Evolutionary conservation across 2,329 filamentous ascomycete genomes (phyloP).

Genomic region (Paecilomyces niveus): DNA sequence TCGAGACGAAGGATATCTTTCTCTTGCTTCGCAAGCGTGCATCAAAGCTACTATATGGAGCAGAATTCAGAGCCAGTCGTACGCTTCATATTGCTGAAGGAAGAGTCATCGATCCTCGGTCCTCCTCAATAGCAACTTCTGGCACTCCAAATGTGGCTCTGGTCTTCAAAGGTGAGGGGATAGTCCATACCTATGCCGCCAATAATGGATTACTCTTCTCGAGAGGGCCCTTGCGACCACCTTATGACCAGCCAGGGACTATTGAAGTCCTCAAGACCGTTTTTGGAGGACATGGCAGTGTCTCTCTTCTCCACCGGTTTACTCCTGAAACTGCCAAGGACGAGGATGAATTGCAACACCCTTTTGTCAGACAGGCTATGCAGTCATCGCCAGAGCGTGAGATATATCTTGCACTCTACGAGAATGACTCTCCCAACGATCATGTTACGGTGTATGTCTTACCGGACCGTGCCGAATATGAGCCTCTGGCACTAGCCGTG

Average conservation of each 20-base stretch:
- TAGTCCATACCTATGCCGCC: conserved; percentile 20
- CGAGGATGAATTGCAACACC: conserved; percentile 15
- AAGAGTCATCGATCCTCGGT: conserved; percentile 22
- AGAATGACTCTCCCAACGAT: conserved; percentile 2
- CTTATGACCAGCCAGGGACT: conserved; percentile 17
- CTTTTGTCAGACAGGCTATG: conserved; percentile 27
- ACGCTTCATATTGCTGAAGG: conserved; percentile 19
- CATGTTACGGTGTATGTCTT: conserved; percentile 20
- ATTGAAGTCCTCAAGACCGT: conserved; percentile 26
- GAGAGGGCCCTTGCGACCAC: conserved; percentile 12
- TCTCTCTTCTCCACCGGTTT: conserved; percentile 28
- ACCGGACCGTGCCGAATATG: conserved; percentile 19
- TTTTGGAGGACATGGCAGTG: conserved; percentile 11
- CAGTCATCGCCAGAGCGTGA: conserved; percentile 12
- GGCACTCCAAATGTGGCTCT: conserved; percentile 17
- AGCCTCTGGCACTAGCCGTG: conserved; percentile 23
- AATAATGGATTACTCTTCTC: conserved; percentile 10
- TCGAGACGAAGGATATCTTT: conserved; percentile 22
- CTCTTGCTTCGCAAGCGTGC: conserved; percentile 22
- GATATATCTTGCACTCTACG: conserved; percentile 23
- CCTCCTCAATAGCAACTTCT: conserved; percentile 23
- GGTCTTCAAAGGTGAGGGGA: conserved; percentile 20
- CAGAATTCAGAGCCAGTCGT: conserved; percentile 24
- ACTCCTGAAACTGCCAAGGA: conserved; percentile 15
- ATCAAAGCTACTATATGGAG: conserved; percentile 27